phyloP scores from a whole-genome alignment of 1,139 yeast genomes.

The Geotrichum aggregatum region DNA sequence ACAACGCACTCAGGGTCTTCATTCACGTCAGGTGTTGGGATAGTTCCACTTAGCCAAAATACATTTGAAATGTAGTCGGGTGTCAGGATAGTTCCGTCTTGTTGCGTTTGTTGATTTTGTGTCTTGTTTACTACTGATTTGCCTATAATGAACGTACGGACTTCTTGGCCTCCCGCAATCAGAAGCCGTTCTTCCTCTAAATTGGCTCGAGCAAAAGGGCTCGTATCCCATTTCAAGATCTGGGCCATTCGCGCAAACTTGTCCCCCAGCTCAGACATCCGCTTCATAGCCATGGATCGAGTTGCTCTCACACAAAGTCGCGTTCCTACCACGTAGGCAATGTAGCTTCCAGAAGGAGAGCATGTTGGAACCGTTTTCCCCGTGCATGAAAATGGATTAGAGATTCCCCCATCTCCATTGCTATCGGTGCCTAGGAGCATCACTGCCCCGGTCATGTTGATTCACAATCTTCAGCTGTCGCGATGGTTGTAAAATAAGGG shows the following conservation, averaged over 20 bases:
- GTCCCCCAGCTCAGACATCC: conserved; percentile 14
- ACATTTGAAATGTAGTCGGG: conserved; percentile 13
- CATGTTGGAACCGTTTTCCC: conserved; percentile 7
- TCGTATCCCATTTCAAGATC: conserved; percentile 10
- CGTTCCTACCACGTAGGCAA: conserved; percentile 11
- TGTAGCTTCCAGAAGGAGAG: conserved; percentile 11
- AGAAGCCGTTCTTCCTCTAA: conserved; percentile 11
- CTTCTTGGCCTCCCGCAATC: conserved; percentile 8
- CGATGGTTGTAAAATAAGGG: not conserved
- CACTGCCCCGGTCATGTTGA: not conserved
- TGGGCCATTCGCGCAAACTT: conserved; percentile 4
- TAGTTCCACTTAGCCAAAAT: conserved; percentile 9
- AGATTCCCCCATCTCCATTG: conserved; percentile 3
- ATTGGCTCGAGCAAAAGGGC: not conserved
- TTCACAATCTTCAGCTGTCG: too few species aligned
- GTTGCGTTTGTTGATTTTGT: not conserved
- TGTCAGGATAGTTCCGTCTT: conserved; percentile 10
- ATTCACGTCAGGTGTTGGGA: conserved; percentile 1
- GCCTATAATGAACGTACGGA: conserved; percentile 5
- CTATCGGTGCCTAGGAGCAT: not conserved
- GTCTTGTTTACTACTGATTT: not conserved
- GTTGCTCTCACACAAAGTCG: conserved; percentile 12
- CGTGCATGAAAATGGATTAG: conserved; percentile 4
- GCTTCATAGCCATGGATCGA: conserved; percentile 11
- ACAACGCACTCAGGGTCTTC: conserved; percentile 9